Conservation (phyloP, 2,329 filamentous ascomycete species). For the Chrysosphaeria jannelii region DNA sequence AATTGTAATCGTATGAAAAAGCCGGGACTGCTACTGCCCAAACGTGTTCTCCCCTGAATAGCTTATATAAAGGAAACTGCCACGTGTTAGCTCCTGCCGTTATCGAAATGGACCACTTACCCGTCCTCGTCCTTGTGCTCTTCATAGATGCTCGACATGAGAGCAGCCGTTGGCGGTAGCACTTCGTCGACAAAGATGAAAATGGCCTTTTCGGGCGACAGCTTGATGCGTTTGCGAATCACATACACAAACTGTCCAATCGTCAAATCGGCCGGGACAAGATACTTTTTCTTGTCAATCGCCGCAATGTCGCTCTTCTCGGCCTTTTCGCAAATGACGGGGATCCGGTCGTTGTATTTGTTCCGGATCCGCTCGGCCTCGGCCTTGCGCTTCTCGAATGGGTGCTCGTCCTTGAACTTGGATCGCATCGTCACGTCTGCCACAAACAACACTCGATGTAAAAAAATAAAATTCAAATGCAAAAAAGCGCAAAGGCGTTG, state of each 20-base stretch:
- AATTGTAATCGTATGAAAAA: too few relatives aligned
- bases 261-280: conserved; percentile 88
- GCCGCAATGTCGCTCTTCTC: conserved; percentile 98
- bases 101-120: conserved; percentile 12
- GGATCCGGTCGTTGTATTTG: conserved; percentile 96
- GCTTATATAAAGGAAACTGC: conserved; percentile 89
- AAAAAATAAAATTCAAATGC: too few relatives aligned
- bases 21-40: conserved; percentile 19
- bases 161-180: conserved; percentile 75
- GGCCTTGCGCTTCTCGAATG: conserved; percentile 99
- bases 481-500: too few relatives aligned
- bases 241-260: conserved; percentile 98
- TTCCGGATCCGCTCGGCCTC: conserved; percentile 97
- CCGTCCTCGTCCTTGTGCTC: conserved; percentile 77
- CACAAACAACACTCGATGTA: too few relatives aligned
- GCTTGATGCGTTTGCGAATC: conserved; percentile 98
- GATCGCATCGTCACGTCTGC: conserved; percentile 67
- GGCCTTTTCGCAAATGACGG: conserved; percentile 98
- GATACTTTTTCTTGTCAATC: conserved; percentile 99
- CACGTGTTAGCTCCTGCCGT: background rate
- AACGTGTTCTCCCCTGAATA: conserved; percentile 99
- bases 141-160: conserved; percentile 99
- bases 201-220: conserved; percentile 97
- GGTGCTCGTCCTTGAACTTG: conserved; percentile 99
- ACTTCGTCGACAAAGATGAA: conserved; percentile 99